These are phyloP conservation scores for Clarireedia monteithiana DNA, from an alignment of 2,329 filamentous ascomycete species.

Conservation along the genomic window DNA sequence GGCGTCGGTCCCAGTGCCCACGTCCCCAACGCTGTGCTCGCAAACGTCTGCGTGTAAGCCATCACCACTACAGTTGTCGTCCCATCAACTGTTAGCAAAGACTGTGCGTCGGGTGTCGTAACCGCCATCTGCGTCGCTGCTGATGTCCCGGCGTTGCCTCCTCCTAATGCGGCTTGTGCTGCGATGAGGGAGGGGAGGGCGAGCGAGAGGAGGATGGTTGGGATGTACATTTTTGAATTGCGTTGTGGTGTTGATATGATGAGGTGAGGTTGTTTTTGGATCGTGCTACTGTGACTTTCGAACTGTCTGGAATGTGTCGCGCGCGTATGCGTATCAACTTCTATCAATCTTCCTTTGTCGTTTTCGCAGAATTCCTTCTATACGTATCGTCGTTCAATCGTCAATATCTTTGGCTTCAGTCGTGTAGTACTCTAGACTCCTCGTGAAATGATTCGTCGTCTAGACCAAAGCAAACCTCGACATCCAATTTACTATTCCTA, in stretches of 20 bases:
- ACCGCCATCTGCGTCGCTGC: slow-evolving; percentile 3
- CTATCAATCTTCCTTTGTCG: neutral
- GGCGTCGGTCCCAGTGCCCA: slow-evolving; percentile 25
- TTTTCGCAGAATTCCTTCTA: neutral
- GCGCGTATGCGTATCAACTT: neutral
- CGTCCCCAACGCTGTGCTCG: slow-evolving; percentile 23
- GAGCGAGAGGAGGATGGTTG: neutral
- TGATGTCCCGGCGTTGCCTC: neutral
- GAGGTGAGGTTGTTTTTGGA: too few species aligned
- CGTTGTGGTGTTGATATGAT: neutral
- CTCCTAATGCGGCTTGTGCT: slow-evolving; percentile 6
- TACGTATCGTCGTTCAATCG: neutral
- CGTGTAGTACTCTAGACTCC: neutral
- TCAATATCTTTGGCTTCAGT: neutral
- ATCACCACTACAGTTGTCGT: neutral
- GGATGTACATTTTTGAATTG: neutral
- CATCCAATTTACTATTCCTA: neutral
- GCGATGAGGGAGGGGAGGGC: neutral
- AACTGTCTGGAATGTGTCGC: neutral
- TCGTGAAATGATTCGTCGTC: neutral
- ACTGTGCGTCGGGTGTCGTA: neutral
- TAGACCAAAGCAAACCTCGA: neutral
- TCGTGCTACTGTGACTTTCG: too few species aligned
- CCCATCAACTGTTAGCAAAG: neutral
- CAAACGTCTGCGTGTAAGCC: slow-evolving; percentile 26